Percentiles rank a stretch among this genome's conserved stretches.
phyloP scores from a whole-genome alignment of 23 red algal genomes.

The Gracilaria domingensis region DNA sequence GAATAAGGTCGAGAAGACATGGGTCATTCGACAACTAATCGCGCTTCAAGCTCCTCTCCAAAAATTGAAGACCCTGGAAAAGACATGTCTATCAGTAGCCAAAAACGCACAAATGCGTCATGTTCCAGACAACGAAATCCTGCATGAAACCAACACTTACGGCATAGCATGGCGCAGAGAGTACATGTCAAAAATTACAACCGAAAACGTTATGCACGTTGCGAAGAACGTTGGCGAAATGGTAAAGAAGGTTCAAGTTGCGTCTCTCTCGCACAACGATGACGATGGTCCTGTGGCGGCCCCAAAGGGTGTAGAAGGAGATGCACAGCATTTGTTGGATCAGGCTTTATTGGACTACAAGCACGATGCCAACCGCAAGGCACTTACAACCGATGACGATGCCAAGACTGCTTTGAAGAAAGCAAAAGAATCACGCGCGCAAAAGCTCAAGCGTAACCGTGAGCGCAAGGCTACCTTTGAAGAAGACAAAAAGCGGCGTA shows the following conservation, averaged over 20 bases:
- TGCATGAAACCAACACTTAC: slow-evolving; percentile 11
- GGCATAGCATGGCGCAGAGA: slow-evolving; percentile 22
- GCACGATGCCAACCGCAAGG: background rate
- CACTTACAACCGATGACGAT: background rate
- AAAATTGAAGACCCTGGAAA: slow-evolving; percentile 27
- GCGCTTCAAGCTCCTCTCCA: background rate
- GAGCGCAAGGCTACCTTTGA: slow-evolving; percentile 10
- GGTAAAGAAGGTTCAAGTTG: slow-evolving; percentile 4
- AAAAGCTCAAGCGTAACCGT: background rate
- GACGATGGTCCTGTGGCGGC: background rate
- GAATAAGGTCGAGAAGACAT: slow-evolving; percentile 55
- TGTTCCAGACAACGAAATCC: background rate
- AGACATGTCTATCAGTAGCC: slow-evolving; percentile 20
- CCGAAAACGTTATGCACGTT: slow-evolving; percentile 13
- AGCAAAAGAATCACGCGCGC: background rate
- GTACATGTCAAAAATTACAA: slow-evolving; percentile 45
- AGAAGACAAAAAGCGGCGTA: background rate
- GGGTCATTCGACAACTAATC: slow-evolving; percentile 32
- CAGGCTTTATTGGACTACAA: slow-evolving; percentile 47
- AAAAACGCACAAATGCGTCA: slow-evolving; percentile 13
- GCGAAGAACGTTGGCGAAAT: background rate
- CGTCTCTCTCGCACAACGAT: background rate
- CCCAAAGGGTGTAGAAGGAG: background rate
- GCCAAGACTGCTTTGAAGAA: background rate
- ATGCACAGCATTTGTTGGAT: slow-evolving; percentile 44